phyloP scores from a whole-genome alignment of 257 asterid genomes.

The Nicotiana tabacum region DNA sequence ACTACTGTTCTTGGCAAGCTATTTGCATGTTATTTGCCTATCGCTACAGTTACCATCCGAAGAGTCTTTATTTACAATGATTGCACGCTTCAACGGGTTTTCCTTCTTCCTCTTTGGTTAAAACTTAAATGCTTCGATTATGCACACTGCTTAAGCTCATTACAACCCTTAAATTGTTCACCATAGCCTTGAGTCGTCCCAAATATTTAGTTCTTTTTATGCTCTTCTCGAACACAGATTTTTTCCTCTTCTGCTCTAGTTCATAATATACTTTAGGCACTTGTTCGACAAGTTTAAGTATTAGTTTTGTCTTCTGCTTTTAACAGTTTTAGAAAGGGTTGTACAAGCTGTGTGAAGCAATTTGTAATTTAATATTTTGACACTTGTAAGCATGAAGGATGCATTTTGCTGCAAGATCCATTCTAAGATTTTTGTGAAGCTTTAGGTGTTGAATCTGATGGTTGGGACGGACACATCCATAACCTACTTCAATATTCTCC shows the following conservation, averaged over 20 bases:
- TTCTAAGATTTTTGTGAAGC: conserved; percentile 41
- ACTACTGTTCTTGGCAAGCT: too few relatives aligned
- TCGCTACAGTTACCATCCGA: too few relatives aligned
- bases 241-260: neutral
- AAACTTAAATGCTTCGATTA: too few relatives aligned
- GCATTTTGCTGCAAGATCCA: conserved; percentile 48
- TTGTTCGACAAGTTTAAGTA: neutral
- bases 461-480: conserved; percentile 11
- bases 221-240: neutral
- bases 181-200: conserved; percentile 28
- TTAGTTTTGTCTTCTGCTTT: neutral
- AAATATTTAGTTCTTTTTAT: conserved; percentile 19
- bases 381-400: conserved; percentile 48
- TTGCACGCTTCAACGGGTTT: too few relatives aligned
- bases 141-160: too few relatives aligned
- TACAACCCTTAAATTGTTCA: too few relatives aligned
- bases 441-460: conserved; percentile 39
- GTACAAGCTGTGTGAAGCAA: conserved; percentile 41
- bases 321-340: conserved; percentile 41
- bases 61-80: too few relatives aligned
- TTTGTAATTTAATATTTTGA: conserved; percentile 54
- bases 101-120: too few relatives aligned
- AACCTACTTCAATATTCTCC: conserved; percentile 27
- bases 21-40: too few relatives aligned
- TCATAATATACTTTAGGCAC: too few relatives aligned